A percentile compares a stretch with the other conserved stretches of the same genome.
These are phyloP conservation scores for Aspergillus texensis DNA, from an alignment of 2,329 filamentous ascomycete species.

Conservation along the genomic window DNA sequence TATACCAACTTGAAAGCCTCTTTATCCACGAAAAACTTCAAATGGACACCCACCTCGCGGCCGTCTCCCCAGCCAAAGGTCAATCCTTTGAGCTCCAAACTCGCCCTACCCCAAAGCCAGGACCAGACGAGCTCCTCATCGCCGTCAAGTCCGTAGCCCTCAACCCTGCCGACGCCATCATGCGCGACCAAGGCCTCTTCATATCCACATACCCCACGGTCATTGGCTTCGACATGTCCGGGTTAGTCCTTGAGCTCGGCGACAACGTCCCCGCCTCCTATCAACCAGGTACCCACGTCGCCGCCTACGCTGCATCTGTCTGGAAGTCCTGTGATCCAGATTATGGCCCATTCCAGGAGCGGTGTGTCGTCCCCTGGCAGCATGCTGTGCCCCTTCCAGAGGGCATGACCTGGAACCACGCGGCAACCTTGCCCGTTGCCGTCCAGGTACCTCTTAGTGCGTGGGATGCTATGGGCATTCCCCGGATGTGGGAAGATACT, in stretches of 20 bases:
- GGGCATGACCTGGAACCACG: slow-evolving; percentile 43
- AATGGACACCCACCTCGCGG: slow-evolving; percentile 47
- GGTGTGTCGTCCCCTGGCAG: slow-evolving; percentile 47
- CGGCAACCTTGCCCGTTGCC: slow-evolving; percentile 46
- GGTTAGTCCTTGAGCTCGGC: slow-evolving; percentile 48
- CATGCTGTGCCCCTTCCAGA: slow-evolving; percentile 41
- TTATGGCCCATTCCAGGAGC: slow-evolving; percentile 53
- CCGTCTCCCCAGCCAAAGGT: slow-evolving; percentile 39
- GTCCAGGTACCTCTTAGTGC: slow-evolving; percentile 41
- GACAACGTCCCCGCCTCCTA: slow-evolving; percentile 40
- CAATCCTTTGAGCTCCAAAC: slow-evolving; percentile 40
- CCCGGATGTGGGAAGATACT: slow-evolving; percentile 20
- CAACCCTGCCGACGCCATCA: slow-evolving; percentile 51
- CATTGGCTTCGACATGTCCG: slow-evolving; percentile 45
- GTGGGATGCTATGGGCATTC: slow-evolving; percentile 44
- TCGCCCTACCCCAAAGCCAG: slow-evolving; percentile 49
- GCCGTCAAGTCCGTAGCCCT: slow-evolving; percentile 52
- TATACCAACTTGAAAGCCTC: no score
- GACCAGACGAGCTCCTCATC: slow-evolving; percentile 52
- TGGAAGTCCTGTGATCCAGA: slow-evolving; percentile 50
- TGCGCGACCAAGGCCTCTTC: slow-evolving; percentile 49
- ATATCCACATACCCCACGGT: slow-evolving; percentile 46
- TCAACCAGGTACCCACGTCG: slow-evolving; percentile 40
- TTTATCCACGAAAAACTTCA: background rate
- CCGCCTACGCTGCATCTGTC: slow-evolving; percentile 42